Evolutionary conservation across 2,329 filamentous ascomycete genomes (phyloP), one percentile per base, ranked within the genome.

Genomic region (Fusarium burgessii): DNA sequence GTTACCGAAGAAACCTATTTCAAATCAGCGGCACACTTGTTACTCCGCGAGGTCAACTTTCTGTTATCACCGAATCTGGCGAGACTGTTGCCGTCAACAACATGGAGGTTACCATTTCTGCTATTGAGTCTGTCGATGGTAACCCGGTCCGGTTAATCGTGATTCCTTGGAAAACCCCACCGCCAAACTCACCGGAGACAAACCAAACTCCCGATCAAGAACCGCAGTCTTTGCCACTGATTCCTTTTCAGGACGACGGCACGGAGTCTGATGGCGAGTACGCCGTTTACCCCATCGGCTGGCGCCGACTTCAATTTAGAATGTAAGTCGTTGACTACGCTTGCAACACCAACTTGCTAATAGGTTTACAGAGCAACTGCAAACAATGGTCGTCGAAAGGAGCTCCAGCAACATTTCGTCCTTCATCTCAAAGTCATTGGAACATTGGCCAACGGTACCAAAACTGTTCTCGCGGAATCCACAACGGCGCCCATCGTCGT

Each of bases 91-190:
- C 93, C 4, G 93, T 98, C 51, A 88, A 90, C 70, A 92, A 87
- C 70, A 93, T 95, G 80, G 95, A 98, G 79, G 89, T 98, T 57
- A 91, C 92, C 58, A 93, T 98, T 49, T 97, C 94, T 8, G 95
- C 95, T 12, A 97, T 94, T 51, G 95, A 98, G 80, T 98, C 95
- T 3, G 94, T 97, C 18, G 95, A 98, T 79, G 93, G 94, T 36
- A 95, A 97, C 75, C 84, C 93, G 0, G 94, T 98, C 45, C 95
- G 97, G 75, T 91, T 98, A 68, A 98, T 98, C 70, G 96, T 96
- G 11, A 97, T 98, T 65, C 95, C 95, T 2, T 98, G 95, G 95
- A 98, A 98, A 84, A 98, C 95, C 4, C 95, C 94, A 3, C 93
- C 92, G 32, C 93, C 93, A 54, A 93, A 91, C 81, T 89, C 91